These are phyloP conservation scores for Tetrahymena malaccensis DNA, from an alignment of 73 alveolate genomes.

Conservation along the genomic window DNA sequence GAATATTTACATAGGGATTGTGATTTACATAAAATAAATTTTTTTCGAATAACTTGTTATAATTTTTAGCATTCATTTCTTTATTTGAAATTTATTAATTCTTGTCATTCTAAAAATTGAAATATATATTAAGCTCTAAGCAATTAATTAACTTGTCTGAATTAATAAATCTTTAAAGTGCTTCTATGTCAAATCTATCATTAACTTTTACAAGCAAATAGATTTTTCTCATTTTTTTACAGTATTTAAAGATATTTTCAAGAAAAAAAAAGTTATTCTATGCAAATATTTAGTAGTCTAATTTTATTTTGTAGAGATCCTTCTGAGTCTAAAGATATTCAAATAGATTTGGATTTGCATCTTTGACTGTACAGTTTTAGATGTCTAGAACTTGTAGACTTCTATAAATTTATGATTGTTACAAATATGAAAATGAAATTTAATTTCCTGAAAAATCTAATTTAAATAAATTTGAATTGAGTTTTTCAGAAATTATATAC, in stretches of 20 bases:
- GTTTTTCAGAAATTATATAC: neutral
- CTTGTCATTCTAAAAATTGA: neutral
- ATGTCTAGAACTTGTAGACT: neutral
- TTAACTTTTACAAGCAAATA: neutral
- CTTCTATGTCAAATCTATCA: neutral
- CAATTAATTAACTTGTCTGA: neutral
- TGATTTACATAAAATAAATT: neutral
- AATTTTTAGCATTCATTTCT: neutral
- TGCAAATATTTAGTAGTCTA: neutral
- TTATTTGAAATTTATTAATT: neutral
- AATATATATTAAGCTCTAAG: neutral
- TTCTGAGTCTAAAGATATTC: neutral
- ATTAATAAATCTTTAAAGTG: neutral
- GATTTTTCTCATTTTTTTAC: neutral
- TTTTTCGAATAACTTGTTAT: neutral
- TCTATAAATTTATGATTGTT: neutral
- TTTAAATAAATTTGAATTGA: neutral
- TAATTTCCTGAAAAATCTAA: neutral
- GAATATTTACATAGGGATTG: neutral
- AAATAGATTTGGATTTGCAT: neutral
- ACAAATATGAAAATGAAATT: neutral
- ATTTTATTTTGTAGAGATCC: neutral
- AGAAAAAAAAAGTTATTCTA: neutral
- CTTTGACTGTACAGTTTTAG: neutral
- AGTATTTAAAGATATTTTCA: neutral